A percentile compares a stretch with the other conserved stretches of the same genome.
phyloP scores from a whole-genome alignment of 306 rosid genomes.

The Heteromeles arbutifolia region DNA sequence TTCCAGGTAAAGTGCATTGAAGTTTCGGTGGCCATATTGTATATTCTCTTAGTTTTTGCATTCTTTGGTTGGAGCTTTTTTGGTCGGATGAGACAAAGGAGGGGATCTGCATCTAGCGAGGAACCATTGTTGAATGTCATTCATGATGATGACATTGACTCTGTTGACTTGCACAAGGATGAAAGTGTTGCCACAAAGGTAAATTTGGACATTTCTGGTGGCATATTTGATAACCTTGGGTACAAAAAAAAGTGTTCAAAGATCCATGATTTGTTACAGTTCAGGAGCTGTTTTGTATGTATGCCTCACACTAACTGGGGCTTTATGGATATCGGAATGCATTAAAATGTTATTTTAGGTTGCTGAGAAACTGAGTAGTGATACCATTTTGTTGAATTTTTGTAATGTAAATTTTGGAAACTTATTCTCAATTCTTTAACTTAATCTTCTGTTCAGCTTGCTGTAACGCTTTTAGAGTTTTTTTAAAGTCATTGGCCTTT shows the following conservation, averaged over 20 bases:
- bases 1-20: conserved; percentile 81
- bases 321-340: not conserved
- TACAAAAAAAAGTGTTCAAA: not conserved
- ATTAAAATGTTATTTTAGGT: not conserved
- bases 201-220: conserved; percentile 8
- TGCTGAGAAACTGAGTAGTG: not conserved
- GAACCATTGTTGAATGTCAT: conserved; percentile 64
- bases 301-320: not conserved
- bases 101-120: conserved; percentile 28
- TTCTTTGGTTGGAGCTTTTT: conserved; percentile 71
- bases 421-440: not conserved
- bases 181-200: conserved; percentile 44
- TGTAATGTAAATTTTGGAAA: not conserved
- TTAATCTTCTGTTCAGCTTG: not conserved
- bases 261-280: not conserved
- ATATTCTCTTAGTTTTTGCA: conserved; percentile 48
- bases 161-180: conserved; percentile 32
- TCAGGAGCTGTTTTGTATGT: not conserved
- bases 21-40: conserved; percentile 54
- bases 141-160: conserved; percentile 31
- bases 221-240: not conserved
- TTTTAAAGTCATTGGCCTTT: conserved; percentile 10
- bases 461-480: conserved; percentile 2
- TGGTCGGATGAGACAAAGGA: conserved; percentile 50
- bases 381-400: not conserved